Percentiles rank a stretch among this genome's conserved stretches.
These are phyloP conservation scores for Serendipita indica DNA, from an alignment of 768 basidiomycete genomes.

Conservation along the genomic window DNA sequence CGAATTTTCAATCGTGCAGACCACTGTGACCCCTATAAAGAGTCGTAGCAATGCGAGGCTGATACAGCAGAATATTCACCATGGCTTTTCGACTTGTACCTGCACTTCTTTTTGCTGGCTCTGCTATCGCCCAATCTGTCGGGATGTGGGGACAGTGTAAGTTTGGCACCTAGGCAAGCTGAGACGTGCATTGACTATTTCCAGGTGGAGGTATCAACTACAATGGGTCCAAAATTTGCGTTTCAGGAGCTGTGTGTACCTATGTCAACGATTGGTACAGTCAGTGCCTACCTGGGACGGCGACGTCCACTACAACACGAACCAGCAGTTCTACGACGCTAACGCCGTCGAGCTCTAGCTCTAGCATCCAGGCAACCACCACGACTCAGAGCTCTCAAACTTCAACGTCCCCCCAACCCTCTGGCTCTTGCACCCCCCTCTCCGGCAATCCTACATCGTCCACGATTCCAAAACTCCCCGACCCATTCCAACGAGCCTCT, in stretches of 20 bases:
- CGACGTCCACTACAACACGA: neutral
- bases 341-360: neutral
- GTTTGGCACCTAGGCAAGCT: neutral
- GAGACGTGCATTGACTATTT: neutral
- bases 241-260: neutral
- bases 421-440: neutral
- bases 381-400: neutral
- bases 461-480: constrained; percentile 27
- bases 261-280: constrained; percentile 5
- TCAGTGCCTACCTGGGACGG: neutral
- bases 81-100: neutral
- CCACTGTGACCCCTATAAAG: too few relatives aligned
- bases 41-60: too few relatives aligned
- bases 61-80: too few relatives aligned
- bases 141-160: neutral
- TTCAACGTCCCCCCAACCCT: neutral
- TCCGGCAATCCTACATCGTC: neutral
- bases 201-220: neutral
- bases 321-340: neutral
- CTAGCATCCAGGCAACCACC: neutral
- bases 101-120: neutral
- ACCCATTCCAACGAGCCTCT: constrained; percentile 39
- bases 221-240: neutral
- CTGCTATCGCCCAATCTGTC: constrained; percentile 2
- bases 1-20: too few relatives aligned